Evolutionary conservation across 345 rosid genomes (phyloP).

Genomic region (Pistacia vera): DNA sequence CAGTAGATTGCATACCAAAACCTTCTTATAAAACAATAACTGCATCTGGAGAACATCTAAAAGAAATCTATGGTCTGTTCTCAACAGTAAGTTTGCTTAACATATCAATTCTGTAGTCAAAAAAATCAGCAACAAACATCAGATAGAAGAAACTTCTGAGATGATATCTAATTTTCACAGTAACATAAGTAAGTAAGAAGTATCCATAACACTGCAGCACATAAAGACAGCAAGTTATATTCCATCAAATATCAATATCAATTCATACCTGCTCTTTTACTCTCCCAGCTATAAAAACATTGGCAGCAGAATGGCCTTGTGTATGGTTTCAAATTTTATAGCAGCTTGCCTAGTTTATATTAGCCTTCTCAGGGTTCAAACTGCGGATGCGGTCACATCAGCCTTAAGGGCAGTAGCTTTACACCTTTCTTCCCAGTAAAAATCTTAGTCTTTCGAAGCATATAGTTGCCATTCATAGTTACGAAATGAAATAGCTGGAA

Average conservation of each 20-base stretch:
- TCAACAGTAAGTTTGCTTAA: not conserved
- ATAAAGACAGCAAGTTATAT: not conserved
- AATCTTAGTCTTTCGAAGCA: constrained; percentile 52
- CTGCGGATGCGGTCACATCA: constrained; percentile 33
- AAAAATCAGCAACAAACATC: not conserved
- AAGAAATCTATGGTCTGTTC: not conserved
- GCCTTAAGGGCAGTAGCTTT: constrained; percentile 49
- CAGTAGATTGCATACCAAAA: not conserved
- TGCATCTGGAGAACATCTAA: not conserved
- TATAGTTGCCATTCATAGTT: constrained; percentile 51
- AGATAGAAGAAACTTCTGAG: not conserved
- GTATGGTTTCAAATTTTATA: constrained; percentile 44
- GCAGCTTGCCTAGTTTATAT: constrained; percentile 46
- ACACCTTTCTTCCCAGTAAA: constrained; percentile 40
- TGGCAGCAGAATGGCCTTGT: constrained; percentile 46
- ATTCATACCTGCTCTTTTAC: constrained; percentile 44
- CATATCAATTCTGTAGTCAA: too few relatives aligned
- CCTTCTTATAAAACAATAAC: not conserved
- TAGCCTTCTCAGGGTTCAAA: constrained; percentile 40
- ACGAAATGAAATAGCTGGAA: constrained; percentile 45
- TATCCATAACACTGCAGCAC: not conserved
- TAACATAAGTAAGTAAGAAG: not conserved
- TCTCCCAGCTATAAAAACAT: constrained; percentile 42
- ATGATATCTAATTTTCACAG: not conserved
- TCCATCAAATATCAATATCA: not conserved